phyloP scores from a whole-genome alignment of 2,329 filamentous ascomycete genomes.

The Colletotrichum tamarilloi region DNA sequence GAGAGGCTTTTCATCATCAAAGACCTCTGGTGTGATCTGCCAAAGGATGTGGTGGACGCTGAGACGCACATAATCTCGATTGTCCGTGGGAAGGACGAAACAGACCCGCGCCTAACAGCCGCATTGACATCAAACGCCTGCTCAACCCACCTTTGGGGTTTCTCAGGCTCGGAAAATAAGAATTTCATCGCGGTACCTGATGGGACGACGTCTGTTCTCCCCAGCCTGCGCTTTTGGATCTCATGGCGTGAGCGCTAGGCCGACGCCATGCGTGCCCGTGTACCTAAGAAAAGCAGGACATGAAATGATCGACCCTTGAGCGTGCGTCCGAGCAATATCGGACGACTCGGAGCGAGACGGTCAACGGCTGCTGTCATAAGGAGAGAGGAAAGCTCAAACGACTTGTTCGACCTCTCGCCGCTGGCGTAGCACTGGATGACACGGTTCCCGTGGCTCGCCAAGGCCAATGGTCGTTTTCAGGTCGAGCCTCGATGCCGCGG shows the following conservation, averaged over 20 bases:
- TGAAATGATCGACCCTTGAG: conserved; percentile 15
- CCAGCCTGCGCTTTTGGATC: background rate
- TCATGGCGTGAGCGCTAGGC: conserved; percentile 15
- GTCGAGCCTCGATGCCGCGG: conserved; percentile 10
- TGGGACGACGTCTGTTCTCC: conserved; percentile 17
- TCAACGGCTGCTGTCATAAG: conserved; percentile 4
- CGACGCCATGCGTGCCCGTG: conserved; percentile 1
- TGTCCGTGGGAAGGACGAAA: conserved; percentile 19
- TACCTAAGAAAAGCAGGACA: conserved; percentile 27
- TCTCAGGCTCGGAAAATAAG: background rate
- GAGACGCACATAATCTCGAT: conserved; percentile 24
- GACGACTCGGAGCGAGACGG: background rate
- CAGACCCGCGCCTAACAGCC: background rate
- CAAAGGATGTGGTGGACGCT: conserved; percentile 1
- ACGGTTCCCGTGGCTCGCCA: conserved; percentile 13
- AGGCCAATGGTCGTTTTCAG: conserved; percentile 33
- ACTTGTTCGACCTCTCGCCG: background rate
- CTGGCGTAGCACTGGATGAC: conserved; percentile 22
- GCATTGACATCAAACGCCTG: conserved; percentile 12
- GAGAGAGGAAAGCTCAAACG: conserved; percentile 15
- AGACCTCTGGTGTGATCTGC: background rate
- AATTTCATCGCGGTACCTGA: conserved; percentile 8
- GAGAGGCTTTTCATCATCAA: background rate
- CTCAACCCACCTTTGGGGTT: background rate
- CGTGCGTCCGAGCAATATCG: conserved; percentile 16